A percentile compares a stretch with the other conserved stretches of the same genome.
Conservation (phyloP, 306 rosid species). For the Cicer cuneatum region DNA sequence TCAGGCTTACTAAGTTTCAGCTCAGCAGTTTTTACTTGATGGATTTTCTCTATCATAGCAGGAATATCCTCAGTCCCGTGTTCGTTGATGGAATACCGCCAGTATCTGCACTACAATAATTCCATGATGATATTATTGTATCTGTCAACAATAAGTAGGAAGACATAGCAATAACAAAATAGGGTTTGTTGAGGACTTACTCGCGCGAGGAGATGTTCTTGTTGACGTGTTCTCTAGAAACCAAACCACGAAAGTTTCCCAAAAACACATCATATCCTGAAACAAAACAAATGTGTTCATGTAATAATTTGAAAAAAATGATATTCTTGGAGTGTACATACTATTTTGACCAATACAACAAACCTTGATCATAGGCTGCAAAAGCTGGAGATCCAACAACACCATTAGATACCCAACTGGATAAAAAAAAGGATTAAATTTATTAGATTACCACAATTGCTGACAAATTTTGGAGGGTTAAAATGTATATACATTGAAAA, state of each 20-base stretch:
- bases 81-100: slow-evolving; percentile 94
- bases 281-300: slow-evolving; percentile 29
- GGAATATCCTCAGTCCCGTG: slow-evolving; percentile 91
- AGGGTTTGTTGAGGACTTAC: slow-evolving; percentile 61
- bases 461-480: background rate
- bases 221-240: slow-evolving; percentile 81
- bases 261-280: slow-evolving; percentile 91
- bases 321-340: slow-evolving; percentile 8
- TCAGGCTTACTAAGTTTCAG: slow-evolving; percentile 71
- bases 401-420: slow-evolving; percentile 98
- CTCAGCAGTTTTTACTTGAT: slow-evolving; percentile 76
- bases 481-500: slow-evolving; percentile 9
- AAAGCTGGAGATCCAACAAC: slow-evolving; percentile 98
- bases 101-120: slow-evolving; percentile 65
- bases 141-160: background rate
- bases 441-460: slow-evolving; percentile 27
- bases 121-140: background rate
- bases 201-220: slow-evolving; percentile 76
- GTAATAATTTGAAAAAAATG: slow-evolving; percentile 29
- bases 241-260: slow-evolving; percentile 85
- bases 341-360: slow-evolving; percentile 37
- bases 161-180: background rate
- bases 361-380: slow-evolving; percentile 98
- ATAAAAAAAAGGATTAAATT: slow-evolving; percentile 14
- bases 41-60: slow-evolving; percentile 86